Evolutionary conservation across 129 eudicot genomes (phyloP), one percentile per base, ranked within the genome.

Genomic region (Flaveria trinervia): DNA sequence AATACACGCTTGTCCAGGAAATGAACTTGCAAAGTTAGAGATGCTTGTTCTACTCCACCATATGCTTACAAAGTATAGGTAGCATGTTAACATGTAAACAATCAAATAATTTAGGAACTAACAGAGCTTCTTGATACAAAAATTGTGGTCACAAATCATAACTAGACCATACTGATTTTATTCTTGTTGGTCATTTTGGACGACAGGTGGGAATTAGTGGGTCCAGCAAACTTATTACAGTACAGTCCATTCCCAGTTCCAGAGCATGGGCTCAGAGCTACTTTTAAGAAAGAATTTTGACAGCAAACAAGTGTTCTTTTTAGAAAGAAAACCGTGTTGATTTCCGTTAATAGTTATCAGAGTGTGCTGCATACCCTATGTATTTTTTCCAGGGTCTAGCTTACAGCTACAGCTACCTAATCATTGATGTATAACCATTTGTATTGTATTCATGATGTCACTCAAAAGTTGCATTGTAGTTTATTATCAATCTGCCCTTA

Each of bases 1-100:
- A 75, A 77, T 79, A 71, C 97, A 92, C 78, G 88, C 97, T 7
- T 92, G 97, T 78, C 97, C 97, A 25, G 97, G 97, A 39, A 92
- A 89, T 85, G 96, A 89, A 70, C 96, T 92, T 52, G 96, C 97
- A 52, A 92, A 88, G 73, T 83, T 92, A 64, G 90, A 89, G 84
- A 88, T 92, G 82, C 83, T 92, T 70, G 86, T 92, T 62, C 73
- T 92, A 76, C 85, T 89, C 70, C 96, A 92, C 80, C 94, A 88
- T 80, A 77, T 92, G 77, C 90, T 92, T 54, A 88, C 81, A 51
- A 86, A 86, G 72, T 92, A 80, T 41, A 89, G 93, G 97, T 89
- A 83, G 12, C 64, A 68, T 23, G n/a, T 72, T 56, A 73, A 72
- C 64, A 50, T 50, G 69, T 56, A 30, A 72, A 14, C 11, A 74